These are phyloP conservation scores for Phytophthora fragariae DNA, from an alignment of 352 stramenopile species.

Conservation along the genomic window DNA sequence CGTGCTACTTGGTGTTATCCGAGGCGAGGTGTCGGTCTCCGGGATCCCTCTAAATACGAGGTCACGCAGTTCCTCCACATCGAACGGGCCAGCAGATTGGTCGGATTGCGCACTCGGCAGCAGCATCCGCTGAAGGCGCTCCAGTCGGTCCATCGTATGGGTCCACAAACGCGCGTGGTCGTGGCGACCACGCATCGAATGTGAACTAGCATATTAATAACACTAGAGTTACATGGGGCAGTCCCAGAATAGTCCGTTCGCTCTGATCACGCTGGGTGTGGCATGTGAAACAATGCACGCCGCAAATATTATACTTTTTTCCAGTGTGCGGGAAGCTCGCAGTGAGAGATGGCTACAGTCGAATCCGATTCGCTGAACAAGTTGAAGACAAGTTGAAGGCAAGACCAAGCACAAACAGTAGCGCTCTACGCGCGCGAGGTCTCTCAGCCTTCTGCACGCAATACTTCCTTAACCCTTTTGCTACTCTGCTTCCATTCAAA, in stretches of 20 bases:
- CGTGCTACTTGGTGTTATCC: background rate
- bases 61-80: constrained; percentile 32
- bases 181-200: too few relatives aligned
- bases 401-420: background rate
- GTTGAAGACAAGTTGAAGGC: constrained; percentile 20
- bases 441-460: too few relatives aligned
- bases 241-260: background rate
- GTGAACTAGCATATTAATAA: too few relatives aligned
- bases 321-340: too few relatives aligned
- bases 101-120: constrained; percentile 2
- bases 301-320: too few relatives aligned
- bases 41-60: constrained; percentile 32
- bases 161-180: background rate
- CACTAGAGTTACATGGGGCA: too few relatives aligned
- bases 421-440: too few relatives aligned
- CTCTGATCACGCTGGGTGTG: background rate
- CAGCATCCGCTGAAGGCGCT: constrained; percentile 20
- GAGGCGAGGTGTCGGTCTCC: background rate
- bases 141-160: constrained; percentile 12
- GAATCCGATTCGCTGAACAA: constrained; percentile 10
- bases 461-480: too few relatives aligned
- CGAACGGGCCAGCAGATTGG: constrained; percentile 4
- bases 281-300: too few relatives aligned
- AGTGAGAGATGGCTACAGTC: constrained; percentile 20
- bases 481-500: too few relatives aligned